Percentiles rank a stretch among this genome's conserved stretches.
phyloP scores from a whole-genome alignment of 2,329 filamentous ascomycete species.

The Rutstroemia sydowiana region DNA sequence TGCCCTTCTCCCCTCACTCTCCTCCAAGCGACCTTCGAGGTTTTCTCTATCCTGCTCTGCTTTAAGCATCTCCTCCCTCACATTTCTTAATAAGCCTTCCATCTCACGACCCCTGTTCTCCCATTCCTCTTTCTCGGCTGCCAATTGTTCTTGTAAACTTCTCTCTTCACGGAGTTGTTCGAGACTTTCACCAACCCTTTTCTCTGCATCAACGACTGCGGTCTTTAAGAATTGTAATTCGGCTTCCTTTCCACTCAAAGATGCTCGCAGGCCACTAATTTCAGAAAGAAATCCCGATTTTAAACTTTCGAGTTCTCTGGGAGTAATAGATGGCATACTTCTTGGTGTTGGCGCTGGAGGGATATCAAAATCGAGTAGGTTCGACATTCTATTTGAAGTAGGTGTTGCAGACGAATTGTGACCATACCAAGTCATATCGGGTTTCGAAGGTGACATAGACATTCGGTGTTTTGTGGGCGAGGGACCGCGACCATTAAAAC shows the following conservation, averaged over 20 bases:
- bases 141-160: constrained; percentile 60
- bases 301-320: constrained; percentile 83
- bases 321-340: constrained; percentile 83
- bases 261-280: constrained; percentile 89
- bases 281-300: constrained; percentile 89
- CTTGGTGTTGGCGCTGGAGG: constrained; percentile 89
- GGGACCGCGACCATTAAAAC: constrained; percentile 36
- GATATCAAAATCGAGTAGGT: constrained; percentile 83
- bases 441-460: constrained; percentile 42
- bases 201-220: constrained; percentile 83
- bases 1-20: constrained; percentile 66
- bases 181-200: constrained; percentile 78
- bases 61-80: constrained; percentile 73
- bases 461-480: constrained; percentile 44
- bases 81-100: constrained; percentile 69
- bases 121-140: constrained; percentile 73
- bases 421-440: constrained; percentile 19
- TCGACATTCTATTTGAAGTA: constrained; percentile 43
- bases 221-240: constrained; percentile 82
- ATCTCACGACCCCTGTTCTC: constrained; percentile 80
- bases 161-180: constrained; percentile 77
- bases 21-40: constrained; percentile 66
- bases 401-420: constrained; percentile 18
- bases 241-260: constrained; percentile 85
- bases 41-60: constrained; percentile 76